Conservation (phyloP, 441 rosid species). For the Capsella rubella region DNA sequence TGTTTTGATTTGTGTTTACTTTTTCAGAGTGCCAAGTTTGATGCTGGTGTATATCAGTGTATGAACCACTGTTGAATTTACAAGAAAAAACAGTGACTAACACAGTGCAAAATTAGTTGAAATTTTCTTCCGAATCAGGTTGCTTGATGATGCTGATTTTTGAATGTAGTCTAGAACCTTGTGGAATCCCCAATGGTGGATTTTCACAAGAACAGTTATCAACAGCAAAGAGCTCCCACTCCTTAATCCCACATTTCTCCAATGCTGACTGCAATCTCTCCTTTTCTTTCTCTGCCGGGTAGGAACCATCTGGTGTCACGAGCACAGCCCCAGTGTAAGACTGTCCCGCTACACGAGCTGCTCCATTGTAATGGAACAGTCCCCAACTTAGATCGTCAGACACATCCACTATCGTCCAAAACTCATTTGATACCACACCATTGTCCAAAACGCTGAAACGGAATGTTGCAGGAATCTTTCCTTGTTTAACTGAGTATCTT, state of each 20-base stretch:
- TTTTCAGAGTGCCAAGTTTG: background rate
- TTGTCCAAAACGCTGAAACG: constrained; percentile 85
- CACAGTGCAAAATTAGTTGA: too few relatives aligned
- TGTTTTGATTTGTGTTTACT: background rate
- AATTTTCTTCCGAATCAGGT: background rate
- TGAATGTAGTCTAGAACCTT: constrained; percentile 72
- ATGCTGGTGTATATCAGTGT: too few relatives aligned
- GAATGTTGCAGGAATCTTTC: constrained; percentile 72
- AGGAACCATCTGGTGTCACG: constrained; percentile 78
- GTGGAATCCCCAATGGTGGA: constrained; percentile 82
- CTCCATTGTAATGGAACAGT: constrained; percentile 83
- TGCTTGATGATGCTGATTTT: constrained; percentile 43
- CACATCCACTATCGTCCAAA: constrained; percentile 86
- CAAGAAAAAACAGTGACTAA: too few relatives aligned
- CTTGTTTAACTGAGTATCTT: constrained; percentile 81
- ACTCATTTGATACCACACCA: constrained; percentile 90
- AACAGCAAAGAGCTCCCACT: constrained; percentile 85
- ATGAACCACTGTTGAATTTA: too few relatives aligned
- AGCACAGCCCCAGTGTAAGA: constrained; percentile 91
- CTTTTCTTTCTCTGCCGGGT: constrained; percentile 59
- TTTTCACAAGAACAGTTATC: constrained; percentile 75
- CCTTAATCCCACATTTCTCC: constrained; percentile 80
- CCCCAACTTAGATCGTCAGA: constrained; percentile 90
- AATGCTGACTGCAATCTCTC: constrained; percentile 58
- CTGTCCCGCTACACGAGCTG: constrained; percentile 91